Evolutionary conservation across 306 rosid species (phyloP), one percentile per base, ranked within the genome.

Genomic region (Lablab purpureus): DNA sequence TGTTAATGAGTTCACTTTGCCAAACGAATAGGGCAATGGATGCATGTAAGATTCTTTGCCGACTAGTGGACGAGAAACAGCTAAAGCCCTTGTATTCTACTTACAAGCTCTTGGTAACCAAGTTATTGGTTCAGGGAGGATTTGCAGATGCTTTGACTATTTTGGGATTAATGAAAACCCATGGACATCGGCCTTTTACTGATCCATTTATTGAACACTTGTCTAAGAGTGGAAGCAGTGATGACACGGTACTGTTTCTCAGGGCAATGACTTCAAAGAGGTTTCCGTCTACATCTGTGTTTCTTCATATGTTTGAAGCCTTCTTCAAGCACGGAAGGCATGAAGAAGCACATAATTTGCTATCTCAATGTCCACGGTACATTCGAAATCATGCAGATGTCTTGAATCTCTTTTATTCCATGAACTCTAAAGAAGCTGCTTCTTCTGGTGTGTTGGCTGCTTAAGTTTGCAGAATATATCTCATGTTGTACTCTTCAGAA

Each of bases 361-460:
- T 95, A 67, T 85, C 96, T 15, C 83, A 88, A 83, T 92, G 98
- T 87, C 98, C 98, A 5, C 11, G 84, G 54, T 84, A 60, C 88
- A 88, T 92, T 43, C 92, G 97, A 11, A 84, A 90, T 69, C 84
- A 91, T 68, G 89, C 96, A 11, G 96, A 92, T 73, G 90, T 93
- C 56, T 87, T 95, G 87, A 85, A 87, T 83, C 84, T 88, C 12
- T 89, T 95, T 81, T 87, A 30, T 82, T 85, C 91, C 67, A 64
- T 47, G 76, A 84, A 86, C 70, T 58, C 92, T 45, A 87, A 32
- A 73, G 87, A 82, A 77, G 75, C 76, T 75, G 85, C 85, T 66
- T 76, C 85, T 71, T 27, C 90, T 69, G 63, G 67, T 73, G 63
- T 23, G 49, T 82, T 84, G 84, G 76, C 89, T 85, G 81, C 88